Evolutionary conservation across 2,329 filamentous ascomycete genomes (phyloP).

Genomic region (Trichophyton rubrum): DNA sequence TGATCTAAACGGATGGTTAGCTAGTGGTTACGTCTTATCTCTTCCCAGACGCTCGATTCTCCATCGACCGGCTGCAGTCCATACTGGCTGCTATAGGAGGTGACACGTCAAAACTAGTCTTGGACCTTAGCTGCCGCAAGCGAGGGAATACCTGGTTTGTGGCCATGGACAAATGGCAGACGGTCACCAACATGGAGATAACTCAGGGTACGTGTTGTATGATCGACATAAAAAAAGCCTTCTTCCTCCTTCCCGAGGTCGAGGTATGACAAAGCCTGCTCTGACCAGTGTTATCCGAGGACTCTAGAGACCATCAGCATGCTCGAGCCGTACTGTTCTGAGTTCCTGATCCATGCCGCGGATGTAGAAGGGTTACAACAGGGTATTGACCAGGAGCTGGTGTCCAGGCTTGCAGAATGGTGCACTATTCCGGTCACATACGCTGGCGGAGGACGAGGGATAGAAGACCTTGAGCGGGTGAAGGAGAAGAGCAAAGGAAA

Average conservation of each 20-base stretch:
- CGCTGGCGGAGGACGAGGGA: conserved; percentile 75
- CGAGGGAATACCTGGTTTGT: conserved; percentile 75
- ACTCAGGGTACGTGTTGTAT: conserved; percentile 52
- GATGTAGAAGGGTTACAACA: conserved; percentile 90
- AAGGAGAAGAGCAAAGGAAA: conserved; percentile 64
- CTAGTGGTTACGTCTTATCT: conserved; percentile 95
- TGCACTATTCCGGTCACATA: conserved; percentile 90
- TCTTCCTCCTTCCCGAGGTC: neutral
- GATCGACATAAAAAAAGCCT: neutral
- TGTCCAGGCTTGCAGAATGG: conserved; percentile 66
- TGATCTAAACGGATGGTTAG: conserved; percentile 39
- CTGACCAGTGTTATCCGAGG: neutral
- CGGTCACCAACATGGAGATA: conserved; percentile 90
- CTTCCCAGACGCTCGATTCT: conserved; percentile 75
- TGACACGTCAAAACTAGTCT: conserved; percentile 71
- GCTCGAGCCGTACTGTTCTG: conserved; percentile 83
- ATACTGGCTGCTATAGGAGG: conserved; percentile 61
- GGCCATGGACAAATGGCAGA: conserved; percentile 99
- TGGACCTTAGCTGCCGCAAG: conserved; percentile 83
- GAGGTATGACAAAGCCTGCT: neutral
- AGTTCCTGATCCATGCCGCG: conserved; percentile 93
- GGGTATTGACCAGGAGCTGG: conserved; percentile 78
- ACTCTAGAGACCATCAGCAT: conserved; percentile 59
- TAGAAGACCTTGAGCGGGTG: conserved; percentile 73
- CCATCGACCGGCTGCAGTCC: conserved; percentile 58